A percentile compares a stretch with the other conserved stretches of the same genome.
These are phyloP conservation scores for Antrodiella citrinella DNA, from an alignment of 768 basidiomycete genomes.

Conservation along the genomic window DNA sequence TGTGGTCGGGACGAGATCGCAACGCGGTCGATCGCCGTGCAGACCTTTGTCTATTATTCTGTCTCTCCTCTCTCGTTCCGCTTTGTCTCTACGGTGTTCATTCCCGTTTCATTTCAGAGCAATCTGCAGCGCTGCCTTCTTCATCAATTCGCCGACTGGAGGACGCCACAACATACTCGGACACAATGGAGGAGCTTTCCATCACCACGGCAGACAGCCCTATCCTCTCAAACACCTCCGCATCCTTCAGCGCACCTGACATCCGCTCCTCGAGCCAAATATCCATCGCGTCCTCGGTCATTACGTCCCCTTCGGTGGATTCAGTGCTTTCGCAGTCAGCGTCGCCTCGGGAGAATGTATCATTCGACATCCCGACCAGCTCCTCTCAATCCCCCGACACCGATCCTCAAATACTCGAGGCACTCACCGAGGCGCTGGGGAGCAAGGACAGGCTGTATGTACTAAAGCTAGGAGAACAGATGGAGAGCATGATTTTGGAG, in stretches of 20 bases:
- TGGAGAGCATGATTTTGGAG: slow-evolving; percentile 74
- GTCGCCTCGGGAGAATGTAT: slow-evolving; percentile 5
- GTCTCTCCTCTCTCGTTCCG: slow-evolving; percentile 6
- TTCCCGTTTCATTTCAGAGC: not conserved
- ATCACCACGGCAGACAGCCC: slow-evolving; percentile 14
- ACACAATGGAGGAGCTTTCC: not conserved
- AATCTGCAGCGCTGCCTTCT: not conserved
- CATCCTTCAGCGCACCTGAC: slow-evolving; percentile 15
- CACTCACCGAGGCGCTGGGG: slow-evolving; percentile 55
- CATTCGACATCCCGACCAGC: slow-evolving; percentile 7
- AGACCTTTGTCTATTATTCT: too few relatives aligned
- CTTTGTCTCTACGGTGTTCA: not conserved
- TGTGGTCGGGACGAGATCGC: slow-evolving; percentile 1
- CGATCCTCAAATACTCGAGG: slow-evolving; percentile 61
- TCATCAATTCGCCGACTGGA: not conserved
- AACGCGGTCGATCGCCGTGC: slow-evolving; percentile 2
- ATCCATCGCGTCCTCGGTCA: slow-evolving; percentile 7
- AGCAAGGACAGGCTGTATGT: slow-evolving; percentile 87
- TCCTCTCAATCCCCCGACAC: slow-evolving; percentile 18
- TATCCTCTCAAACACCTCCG: slow-evolving; percentile 9
- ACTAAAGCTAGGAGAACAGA: slow-evolving; percentile 79
- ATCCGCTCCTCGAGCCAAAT: slow-evolving; percentile 9
- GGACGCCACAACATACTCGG: not conserved
- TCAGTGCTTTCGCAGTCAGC: slow-evolving; percentile 5
- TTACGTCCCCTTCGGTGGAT: slow-evolving; percentile 15